Evolutionary conservation across 495 filamentous ascomycete genomes (phyloP), one percentile per base, ranked within the genome.

Genomic region (Aspergillus baeticus): DNA sequence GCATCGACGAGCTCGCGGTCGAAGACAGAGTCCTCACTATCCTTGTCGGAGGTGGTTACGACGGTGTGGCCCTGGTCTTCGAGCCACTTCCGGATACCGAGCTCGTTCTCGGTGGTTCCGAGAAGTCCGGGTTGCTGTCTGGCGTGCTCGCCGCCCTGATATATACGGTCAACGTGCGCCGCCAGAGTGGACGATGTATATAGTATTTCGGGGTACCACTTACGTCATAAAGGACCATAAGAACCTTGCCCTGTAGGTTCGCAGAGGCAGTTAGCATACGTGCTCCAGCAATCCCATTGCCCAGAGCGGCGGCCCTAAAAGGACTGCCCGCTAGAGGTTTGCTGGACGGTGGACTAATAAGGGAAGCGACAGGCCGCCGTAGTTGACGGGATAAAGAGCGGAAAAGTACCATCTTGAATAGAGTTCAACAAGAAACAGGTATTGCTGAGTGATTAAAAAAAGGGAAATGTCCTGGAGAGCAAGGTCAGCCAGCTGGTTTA

Each of bases 1-100:
- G 94, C 91, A 69, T 98, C 94, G 44, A 93, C 92, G 21, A 98
- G 81, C 75, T 98, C 90, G 77, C 90, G 81, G 75, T 98, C 94
- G 69, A 98, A 97, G 57, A 77, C 88, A 48, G 93, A 97, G 83
- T 90, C 84, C 77, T 89, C 87, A 55, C 93, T 90, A 61, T 96
- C 94, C 81, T 98, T 98, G 79, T 96, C 91, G 55, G 92, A 96
- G 53, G 94, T 98, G 62, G 93, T 98, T 55, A 98, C 87, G 48
- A 98, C 83, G 26, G 89, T 93, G 83, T 98, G 94, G 67, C 94
- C 94, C 70, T 92, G 83, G 46, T 90, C 89, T 78, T 98, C 94
- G 60, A 98, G 82, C 94, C 94, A 98, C 76, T 94, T 90, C 60
- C 94, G 84, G 67, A 98, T 73, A 49, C 94, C 94, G 52, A 98